Conservation (phyloP, 116 monocot genomes). For the Dioscorea cayenensis region DNA sequence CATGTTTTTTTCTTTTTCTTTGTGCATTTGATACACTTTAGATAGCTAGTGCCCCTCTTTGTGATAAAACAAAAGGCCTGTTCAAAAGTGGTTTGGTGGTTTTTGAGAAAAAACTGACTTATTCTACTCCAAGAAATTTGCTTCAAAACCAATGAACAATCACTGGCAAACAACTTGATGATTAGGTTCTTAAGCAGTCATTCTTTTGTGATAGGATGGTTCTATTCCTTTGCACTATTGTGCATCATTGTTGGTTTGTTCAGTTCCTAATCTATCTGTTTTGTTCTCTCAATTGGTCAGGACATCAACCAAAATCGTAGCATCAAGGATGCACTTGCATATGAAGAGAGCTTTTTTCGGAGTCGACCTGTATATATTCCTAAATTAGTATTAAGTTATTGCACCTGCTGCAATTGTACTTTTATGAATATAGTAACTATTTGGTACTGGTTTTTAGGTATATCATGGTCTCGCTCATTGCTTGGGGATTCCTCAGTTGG, state of each 20-base stretch:
- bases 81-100: too few relatives aligned
- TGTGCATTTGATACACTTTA: too few relatives aligned
- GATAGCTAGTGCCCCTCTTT: too few relatives aligned
- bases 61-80: too few relatives aligned
- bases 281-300: slow-evolving; percentile 24
- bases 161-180: too few relatives aligned
- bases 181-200: too few relatives aligned
- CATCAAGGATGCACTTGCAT: slow-evolving; percentile 72
- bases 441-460: slow-evolving; percentile 42
- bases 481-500: slow-evolving; percentile 88
- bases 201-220: too few relatives aligned
- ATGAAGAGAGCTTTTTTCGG: slow-evolving; percentile 68
- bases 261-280: background rate
- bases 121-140: too few relatives aligned
- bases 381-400: background rate
- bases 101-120: too few relatives aligned
- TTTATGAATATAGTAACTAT: background rate
- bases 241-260: background rate
- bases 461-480: slow-evolving; percentile 87
- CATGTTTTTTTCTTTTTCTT: too few relatives aligned
- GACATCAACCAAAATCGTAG: slow-evolving; percentile 57
- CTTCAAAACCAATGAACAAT: too few relatives aligned
- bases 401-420: background rate
- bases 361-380: slow-evolving; percentile 37
- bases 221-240: background rate